Evolutionary conservation across 176 grass and related monocot species (phyloP), one percentile per base, ranked within the genome.

Genomic region (Poa pratensis): DNA sequence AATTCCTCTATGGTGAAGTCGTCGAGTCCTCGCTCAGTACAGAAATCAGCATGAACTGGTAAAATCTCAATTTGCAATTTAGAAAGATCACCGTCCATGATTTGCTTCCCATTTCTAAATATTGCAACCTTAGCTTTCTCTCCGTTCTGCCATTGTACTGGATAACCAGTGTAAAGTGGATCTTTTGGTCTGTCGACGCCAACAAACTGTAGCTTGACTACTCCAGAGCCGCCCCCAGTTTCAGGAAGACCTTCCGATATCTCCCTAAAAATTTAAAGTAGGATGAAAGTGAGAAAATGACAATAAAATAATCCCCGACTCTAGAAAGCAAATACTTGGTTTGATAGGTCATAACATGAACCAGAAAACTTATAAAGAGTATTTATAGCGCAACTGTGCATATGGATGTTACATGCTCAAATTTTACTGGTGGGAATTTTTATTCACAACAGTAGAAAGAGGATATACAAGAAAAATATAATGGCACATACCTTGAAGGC

Each of bases 51-150:
- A 81, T 39, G 28, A 13, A 69, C 79, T 37, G 28, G 9, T 52
- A 81, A 68, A 68, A 81, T 81, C 79, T 81, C 79, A 23, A 69
- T 69, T 69, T 54, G 79, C 46, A 81, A 17, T 6, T 81, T 81
- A 81, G 63, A 81, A 39, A 69, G 46, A 37, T 39, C 46, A 53
- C 79, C 79, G 0, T 16, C 28, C 20, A n/a, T 69, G 28, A 81
- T 81, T 53, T 54, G 46, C 14, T 8, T 81, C 30, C 15, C 63
- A 81, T 81, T 39, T 81, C 34, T 18, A 69, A 81, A 69, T 69
- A 81, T 68, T 35, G 46, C 63, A 17, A 81, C 11, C 49, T 69
- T 81, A 53, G 63, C 3, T 0, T 69, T 68, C 23, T 14, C 1
- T 39, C 79, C 79, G 52, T 81, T 54, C 64, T 81, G 27, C 79